Evolutionary conservation across 495 filamentous ascomycete species (phyloP).

Genomic region (Hypoxylon subgilvum): DNA sequence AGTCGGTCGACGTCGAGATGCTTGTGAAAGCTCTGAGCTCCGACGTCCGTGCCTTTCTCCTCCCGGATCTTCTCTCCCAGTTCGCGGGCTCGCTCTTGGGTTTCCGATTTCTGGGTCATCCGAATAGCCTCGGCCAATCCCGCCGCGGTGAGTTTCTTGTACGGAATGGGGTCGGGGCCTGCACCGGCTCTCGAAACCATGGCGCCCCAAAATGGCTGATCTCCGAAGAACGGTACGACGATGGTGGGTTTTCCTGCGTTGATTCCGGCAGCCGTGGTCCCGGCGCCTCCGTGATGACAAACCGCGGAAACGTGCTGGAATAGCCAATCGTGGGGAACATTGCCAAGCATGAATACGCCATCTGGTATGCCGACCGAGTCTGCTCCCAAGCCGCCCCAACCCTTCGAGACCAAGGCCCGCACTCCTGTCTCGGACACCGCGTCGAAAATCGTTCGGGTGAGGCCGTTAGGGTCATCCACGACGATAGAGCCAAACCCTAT

Average conservation of each 20-base stretch:
- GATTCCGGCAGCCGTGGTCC: conserved; percentile 79
- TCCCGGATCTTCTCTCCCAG: conserved; percentile 65
- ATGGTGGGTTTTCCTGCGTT: conserved; percentile 71
- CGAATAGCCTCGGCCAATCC: conserved; percentile 67
- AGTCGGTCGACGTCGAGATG: conserved; percentile 66
- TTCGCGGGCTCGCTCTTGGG: conserved; percentile 60
- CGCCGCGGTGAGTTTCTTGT: conserved; percentile 68
- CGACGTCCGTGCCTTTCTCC: conserved; percentile 68
- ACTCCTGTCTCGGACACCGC: conserved; percentile 69
- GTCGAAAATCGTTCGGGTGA: conserved; percentile 72
- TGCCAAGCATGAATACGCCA: conserved; percentile 76
- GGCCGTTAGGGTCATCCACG: conserved; percentile 70
- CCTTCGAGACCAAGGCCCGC: conserved; percentile 77
- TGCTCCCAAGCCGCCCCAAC: conserved; percentile 77
- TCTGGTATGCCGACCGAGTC: conserved; percentile 66
- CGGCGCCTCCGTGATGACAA: conserved; percentile 82
- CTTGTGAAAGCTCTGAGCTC: conserved; percentile 72
- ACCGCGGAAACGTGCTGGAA: conserved; percentile 77
- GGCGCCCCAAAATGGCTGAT: conserved; percentile 83
- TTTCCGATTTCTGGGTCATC: conserved; percentile 63
- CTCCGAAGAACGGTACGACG: conserved; percentile 84
- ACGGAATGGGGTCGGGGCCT: conserved; percentile 73
- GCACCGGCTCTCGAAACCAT: conserved; percentile 76
- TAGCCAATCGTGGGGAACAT: conserved; percentile 83
- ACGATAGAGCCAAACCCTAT: conserved; percentile 86